Evolutionary conservation across 352 stramenopile genomes (phyloP), one percentile per base, ranked within the genome.

Genomic region (Elongisporangium prolatum): DNA sequence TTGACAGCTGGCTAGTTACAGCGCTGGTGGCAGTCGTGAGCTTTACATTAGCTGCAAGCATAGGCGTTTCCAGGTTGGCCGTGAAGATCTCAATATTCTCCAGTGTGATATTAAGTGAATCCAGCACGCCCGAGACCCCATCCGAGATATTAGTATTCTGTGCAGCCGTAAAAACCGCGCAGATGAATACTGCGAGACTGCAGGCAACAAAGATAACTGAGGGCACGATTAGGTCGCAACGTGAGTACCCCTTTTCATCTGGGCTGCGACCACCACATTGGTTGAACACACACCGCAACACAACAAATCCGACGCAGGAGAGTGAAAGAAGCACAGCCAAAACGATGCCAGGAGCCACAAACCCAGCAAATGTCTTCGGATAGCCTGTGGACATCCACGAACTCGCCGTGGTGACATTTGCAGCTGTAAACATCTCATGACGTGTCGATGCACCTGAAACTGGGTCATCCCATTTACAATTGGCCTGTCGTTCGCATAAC

Each of bases 111-210:
- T 84, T 87, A 17, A 91, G 56, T 50, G 80, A 89, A 55, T 87
- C 69, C 20, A 93, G 59, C 22, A 93, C 72, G 1, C 72, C 71
- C 21, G 77, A 65, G 18, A 91, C 60, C 16, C 77, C 76, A 40
- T 90, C 69, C 7, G 84, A 90, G 60, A 93, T 86, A 67, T 87
- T 92, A 18, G 80, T 87, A 60, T 93, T 93, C 53, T 91, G 75
- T 1, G 82, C 80, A 17, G 83, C 71, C 16, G 82, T 88, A 18
- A 90, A 60, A n/a, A 88, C 58, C 54, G 80, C 80, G 71, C 84
- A 93, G 55, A 91, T 87, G 57, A 92, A 91, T 14, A 93, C 84
- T 1, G 84, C 85, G 20, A 86, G 54, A 11, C 77, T 88, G 56
- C 82, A 90, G 5, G 80, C 55, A 7, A 83, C 60, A 58, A 91